phyloP scores from a whole-genome alignment of 345 rosid species.

The Rhodamnia argentea region DNA sequence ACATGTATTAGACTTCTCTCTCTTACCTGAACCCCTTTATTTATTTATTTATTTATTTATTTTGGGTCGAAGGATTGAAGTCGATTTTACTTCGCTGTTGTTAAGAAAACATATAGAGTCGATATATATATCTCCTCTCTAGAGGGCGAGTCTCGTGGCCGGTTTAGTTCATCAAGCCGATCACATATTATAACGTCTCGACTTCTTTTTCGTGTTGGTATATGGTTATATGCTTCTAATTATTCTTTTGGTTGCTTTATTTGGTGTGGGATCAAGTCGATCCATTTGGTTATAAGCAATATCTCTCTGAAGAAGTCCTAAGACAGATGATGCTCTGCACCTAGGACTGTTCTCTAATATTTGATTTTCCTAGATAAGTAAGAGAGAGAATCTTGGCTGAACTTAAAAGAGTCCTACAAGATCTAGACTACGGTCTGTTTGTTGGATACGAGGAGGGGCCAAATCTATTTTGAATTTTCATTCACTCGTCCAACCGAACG shows the following conservation, averaged over 20 bases:
- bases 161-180: neutral
- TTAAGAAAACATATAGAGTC: neutral
- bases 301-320: neutral
- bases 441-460: neutral
- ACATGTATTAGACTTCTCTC: too few relatives aligned
- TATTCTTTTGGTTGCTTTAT: neutral
- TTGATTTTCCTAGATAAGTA: neutral
- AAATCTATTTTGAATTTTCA: neutral
- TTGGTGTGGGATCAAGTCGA: neutral
- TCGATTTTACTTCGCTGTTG: neutral
- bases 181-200: neutral
- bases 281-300: too few relatives aligned
- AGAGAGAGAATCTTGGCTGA: neutral
- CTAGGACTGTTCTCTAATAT: too few relatives aligned
- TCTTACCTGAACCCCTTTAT: too few relatives aligned
- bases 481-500: neutral
- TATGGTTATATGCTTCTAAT: neutral
- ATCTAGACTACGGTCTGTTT: neutral
- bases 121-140: neutral
- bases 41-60: too few relatives aligned
- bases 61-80: neutral
- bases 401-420: neutral
- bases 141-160: neutral
- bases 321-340: neutral
- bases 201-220: neutral